Percentiles rank a stretch among this genome's conserved stretches.
phyloP scores from a whole-genome alignment of 306 rosid genomes.

The Trichosanthes truncata region DNA sequence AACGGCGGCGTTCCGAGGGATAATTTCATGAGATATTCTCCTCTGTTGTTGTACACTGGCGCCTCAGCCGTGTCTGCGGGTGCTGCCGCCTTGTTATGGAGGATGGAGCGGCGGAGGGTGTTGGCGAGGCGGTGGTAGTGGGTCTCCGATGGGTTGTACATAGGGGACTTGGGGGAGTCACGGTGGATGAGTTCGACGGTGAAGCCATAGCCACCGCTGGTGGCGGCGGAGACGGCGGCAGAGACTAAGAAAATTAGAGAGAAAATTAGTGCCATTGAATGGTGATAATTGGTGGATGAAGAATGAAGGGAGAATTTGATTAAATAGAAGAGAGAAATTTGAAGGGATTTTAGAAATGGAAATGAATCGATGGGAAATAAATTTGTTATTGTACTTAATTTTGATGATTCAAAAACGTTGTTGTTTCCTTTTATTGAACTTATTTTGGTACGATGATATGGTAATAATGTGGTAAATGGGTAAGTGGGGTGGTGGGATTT shows the following conservation, averaged over 20 bases:
- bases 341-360: not conserved
- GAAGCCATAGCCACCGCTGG: conserved; percentile 2
- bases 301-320: not conserved
- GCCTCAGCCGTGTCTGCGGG: not conserved
- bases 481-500: not conserved
- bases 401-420: not conserved
- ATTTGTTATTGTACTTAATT: not conserved
- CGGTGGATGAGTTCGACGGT: conserved; percentile 40
- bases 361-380: not conserved
- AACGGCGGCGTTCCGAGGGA: conserved; percentile 47
- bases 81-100: not conserved
- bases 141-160: conserved; percentile 19
- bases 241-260: not conserved
- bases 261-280: not conserved
- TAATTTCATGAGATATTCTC: conserved; percentile 33
- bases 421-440: not conserved
- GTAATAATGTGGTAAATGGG: not conserved
- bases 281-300: not conserved
- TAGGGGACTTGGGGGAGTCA: conserved; percentile 41
- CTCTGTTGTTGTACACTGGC: not conserved
- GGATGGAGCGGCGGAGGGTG: conserved; percentile 27
- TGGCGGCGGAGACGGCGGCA: not conserved
- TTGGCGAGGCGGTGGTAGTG: conserved; percentile 15
- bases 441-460: not conserved
- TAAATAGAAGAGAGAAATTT: not conserved